Evolutionary conservation across 2,329 filamentous ascomycete species (phyloP), one percentile per base, ranked within the genome.

Genomic region (Teratosphaeria nubilosa): DNA sequence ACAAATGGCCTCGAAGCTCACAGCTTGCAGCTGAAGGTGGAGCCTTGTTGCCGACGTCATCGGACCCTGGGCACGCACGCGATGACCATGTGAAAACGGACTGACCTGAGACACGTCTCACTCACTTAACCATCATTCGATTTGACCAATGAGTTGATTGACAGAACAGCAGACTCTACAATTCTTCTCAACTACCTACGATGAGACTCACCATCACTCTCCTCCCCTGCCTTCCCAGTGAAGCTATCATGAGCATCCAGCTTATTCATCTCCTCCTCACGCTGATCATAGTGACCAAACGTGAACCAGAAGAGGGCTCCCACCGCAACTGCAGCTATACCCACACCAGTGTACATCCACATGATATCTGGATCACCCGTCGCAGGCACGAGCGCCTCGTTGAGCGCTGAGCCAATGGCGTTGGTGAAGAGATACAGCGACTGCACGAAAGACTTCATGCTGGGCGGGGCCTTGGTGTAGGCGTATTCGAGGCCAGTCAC

Each of bases 331-430:
- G 67, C 62, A 20, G 60, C 63, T 20, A 67, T 51, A 3, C 63
- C 59, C 7, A 71, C 59, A 10, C 68, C 68, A 22, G 65, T 67
- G 58, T 70, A 70, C 78, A 88, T 80, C 83, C 84, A 87, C 58
- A 85, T 67, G 64, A 87, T 79, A 63, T 83, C 77, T 24, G 86
- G 86, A 68, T 90, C 83, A 58, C 79, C 79, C 6, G 83, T 80
- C 5, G 78, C 73, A 0, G 85, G 82, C 1, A 82, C 79, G 13
- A 88, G 73, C 2, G 84, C 80, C 64, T 85, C 81, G 2, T 81
- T 83, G 24, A 90, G 72, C 32, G 80, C 81, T 1, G 82, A 78
- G 2, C 81, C 82, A 51, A 82, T 76, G 2, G 82, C 83, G 52
- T 76, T 81, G 45, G 82, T 85, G 61, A 86, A 76, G 58, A 85